Conservation (phyloP, 2,329 filamentous ascomycete species). For the Clarireedia paspali region DNA sequence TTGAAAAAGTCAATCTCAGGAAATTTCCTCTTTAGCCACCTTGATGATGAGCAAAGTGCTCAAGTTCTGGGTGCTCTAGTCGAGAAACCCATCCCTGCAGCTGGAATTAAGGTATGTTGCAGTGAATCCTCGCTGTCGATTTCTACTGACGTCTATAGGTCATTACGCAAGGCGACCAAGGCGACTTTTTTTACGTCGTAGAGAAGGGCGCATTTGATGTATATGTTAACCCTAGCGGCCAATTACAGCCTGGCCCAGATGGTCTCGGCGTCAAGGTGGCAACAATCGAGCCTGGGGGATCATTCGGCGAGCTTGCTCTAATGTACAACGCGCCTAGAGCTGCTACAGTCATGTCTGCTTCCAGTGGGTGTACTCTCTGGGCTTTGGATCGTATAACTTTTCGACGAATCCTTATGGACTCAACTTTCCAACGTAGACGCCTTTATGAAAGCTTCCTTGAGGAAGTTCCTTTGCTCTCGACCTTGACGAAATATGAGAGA, state of each 20-base stretch:
- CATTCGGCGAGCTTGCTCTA: slow-evolving; percentile 90
- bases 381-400: slow-evolving; percentile 93
- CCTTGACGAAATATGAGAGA: slow-evolving; percentile 83
- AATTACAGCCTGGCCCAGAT: slow-evolving; percentile 69
- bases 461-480: slow-evolving; percentile 78
- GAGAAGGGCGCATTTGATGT: slow-evolving; percentile 88
- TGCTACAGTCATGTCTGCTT: slow-evolving; percentile 82
- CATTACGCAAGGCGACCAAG: slow-evolving; percentile 89
- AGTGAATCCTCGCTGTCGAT: not conserved
- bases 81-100: slow-evolving; percentile 91
- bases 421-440: slow-evolving; percentile 86
- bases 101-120: slow-evolving; percentile 60
- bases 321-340: slow-evolving; percentile 99
- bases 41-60: slow-evolving; percentile 85
- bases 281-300: slow-evolving; percentile 77
- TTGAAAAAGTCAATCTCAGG: slow-evolving; percentile 73
- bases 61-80: slow-evolving; percentile 86
- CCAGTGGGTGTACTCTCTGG: slow-evolving; percentile 77
- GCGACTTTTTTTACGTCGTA: slow-evolving; percentile 96
- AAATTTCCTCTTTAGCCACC: slow-evolving; percentile 90
- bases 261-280: slow-evolving; percentile 80
- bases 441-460: slow-evolving; percentile 98
- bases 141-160: slow-evolving; percentile 47
- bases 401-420: slow-evolving; percentile 96
- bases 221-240: slow-evolving; percentile 73